A percentile compares a stretch with the other conserved stretches of the same genome.
Conservation (phyloP, 371 early-diverging fungal genomes). For the Rhizopus arrhizus region DNA sequence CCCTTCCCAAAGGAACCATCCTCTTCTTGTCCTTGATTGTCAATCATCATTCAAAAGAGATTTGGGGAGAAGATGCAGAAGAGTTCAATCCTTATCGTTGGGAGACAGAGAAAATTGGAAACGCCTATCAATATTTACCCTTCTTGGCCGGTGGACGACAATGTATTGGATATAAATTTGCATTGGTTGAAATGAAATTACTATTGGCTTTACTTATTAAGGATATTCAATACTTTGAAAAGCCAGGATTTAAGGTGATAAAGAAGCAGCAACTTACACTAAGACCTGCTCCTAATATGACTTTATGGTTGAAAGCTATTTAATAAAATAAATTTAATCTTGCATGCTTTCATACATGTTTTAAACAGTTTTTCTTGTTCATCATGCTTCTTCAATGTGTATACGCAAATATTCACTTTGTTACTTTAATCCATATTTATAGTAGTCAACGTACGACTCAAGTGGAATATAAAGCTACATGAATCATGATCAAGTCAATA, state of each 20-base stretch:
- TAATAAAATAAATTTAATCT: background rate
- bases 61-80: conserved; percentile 70
- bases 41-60: conserved; percentile 49
- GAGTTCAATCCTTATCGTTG: conserved; percentile 68
- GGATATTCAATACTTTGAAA: conserved; percentile 40
- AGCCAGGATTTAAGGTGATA: conserved; percentile 32
- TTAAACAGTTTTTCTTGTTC: no score
- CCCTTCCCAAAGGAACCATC: conserved; percentile 57
- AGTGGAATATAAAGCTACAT: no score
- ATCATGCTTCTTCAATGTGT: no score
- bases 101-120: conserved; percentile 35
- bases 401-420: no score
- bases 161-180: conserved; percentile 50
- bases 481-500: no score
- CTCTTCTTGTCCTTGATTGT: conserved; percentile 48
- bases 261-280: conserved; percentile 42
- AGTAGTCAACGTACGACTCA: no score
- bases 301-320: conserved; percentile 24
- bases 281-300: conserved; percentile 43
- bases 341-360: background rate
- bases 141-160: conserved; percentile 62
- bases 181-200: conserved; percentile 46
- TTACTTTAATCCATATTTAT: no score
- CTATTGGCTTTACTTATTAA: conserved; percentile 37
- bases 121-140: conserved; percentile 60